A percentile compares a stretch with the other conserved stretches of the same genome.
Conservation (phyloP, 305 asterid genomes). For the Fraxinus albicans region DNA sequence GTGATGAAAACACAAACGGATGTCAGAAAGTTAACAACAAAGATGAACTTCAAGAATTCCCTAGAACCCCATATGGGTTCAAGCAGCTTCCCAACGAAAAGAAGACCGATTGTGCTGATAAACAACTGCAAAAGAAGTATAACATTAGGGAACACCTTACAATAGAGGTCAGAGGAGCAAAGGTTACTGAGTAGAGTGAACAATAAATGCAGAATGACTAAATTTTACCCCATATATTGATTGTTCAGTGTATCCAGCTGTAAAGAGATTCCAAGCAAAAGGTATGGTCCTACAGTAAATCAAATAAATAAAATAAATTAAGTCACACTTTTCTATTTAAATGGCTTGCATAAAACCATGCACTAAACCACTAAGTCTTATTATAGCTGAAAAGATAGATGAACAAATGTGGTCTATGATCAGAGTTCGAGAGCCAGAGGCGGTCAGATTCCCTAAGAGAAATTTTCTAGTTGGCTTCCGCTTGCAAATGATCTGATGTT, state of each 20-base stretch:
- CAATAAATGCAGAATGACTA: background rate
- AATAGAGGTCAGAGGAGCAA: constrained; percentile 15
- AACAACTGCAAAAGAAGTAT: constrained; percentile 51
- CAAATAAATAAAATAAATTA: constrained; percentile 8
- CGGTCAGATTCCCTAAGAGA: background rate
- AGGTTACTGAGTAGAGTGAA: constrained; percentile 3
- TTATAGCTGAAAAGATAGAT: background rate
- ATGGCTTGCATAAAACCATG: constrained; percentile 1
- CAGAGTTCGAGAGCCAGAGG: background rate
- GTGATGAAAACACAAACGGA: constrained; percentile 75
- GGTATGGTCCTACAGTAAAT: constrained; percentile 76
- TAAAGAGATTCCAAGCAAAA: constrained; percentile 91
- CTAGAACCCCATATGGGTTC: constrained; percentile 94
- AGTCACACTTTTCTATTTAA: background rate
- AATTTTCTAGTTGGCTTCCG: background rate
- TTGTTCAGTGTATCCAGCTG: constrained; percentile 88
- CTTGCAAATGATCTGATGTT: background rate
- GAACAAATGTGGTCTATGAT: background rate
- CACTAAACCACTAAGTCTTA: background rate
- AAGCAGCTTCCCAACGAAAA: constrained; percentile 84
- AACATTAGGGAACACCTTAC: background rate
- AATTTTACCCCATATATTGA: constrained; percentile 71
- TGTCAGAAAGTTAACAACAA: constrained; percentile 78
- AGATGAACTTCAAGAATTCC: constrained; percentile 86
- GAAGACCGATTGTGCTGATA: constrained; percentile 76